Evolutionary conservation across 1,284 basidiomycete genomes (phyloP), one percentile per base, ranked within the genome.

Genomic region (Pseudozyma hubeiensis): DNA sequence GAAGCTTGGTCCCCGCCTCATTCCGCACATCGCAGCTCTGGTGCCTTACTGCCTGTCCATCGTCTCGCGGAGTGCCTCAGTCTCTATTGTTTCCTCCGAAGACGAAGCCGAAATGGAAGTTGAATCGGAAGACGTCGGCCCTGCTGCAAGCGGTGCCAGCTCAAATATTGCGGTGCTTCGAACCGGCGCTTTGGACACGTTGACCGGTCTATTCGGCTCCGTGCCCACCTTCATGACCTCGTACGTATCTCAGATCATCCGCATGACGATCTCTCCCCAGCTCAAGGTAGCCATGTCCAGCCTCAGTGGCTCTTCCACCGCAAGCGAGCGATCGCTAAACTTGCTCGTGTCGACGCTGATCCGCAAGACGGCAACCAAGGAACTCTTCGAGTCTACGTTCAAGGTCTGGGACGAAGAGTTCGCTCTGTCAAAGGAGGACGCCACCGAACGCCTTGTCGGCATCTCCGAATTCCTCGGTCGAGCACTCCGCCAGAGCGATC

Each of bases 191-290:
- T 57, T 84, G 40, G 69, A 65, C 37, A 69, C 77, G n/a, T 55
- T 84, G n/a, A 55, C 69, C 10, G 64, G 75, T 5, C 60, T 82
- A 7, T 71, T 81, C 46, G 59, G 65, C 31, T 67, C 79, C 13
- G 68, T 83, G 30, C 65, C 82, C n/a, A 75, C 76, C 3, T 84
- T 84, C 57, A 79, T 83, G 78, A 73, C 77, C 9, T 62, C 64
- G 19, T 67, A 82, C 55, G 54, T 78, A 8, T 46, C 57, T 8
- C 47, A 62, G 33, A 54, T 72, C 9, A 48, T 81, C 31, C 54
- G 63, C 14, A 55, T 76, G 53, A 62, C 76, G 49, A 55, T 66
- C 55, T 67, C 67, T 13, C 64, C 68, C 30, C 53, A 69, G 52
- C 48, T 79, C 17, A 73, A 70, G 34, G 37, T 19, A 24, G 52